These are phyloP conservation scores for Puya raimondii DNA, from an alignment of 176 grass and related monocot species.

Conservation along the genomic window DNA sequence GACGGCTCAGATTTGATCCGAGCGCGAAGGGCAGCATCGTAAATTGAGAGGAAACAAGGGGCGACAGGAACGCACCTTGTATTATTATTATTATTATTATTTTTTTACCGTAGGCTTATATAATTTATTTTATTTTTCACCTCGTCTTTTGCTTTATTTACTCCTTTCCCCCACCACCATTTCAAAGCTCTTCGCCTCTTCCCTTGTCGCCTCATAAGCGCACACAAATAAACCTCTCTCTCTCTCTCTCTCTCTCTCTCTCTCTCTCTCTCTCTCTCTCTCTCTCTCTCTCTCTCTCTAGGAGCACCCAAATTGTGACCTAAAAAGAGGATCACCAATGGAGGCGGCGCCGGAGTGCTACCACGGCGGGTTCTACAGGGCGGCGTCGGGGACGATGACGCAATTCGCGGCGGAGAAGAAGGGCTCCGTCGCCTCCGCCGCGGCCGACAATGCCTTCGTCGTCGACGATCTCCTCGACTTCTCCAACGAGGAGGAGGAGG, in stretches of 20 bases:
- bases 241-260: conserved; percentile 29
- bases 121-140: conserved; percentile 26
- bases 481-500: conserved; percentile 67
- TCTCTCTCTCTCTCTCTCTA: background rate
- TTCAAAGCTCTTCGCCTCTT: conserved; percentile 3
- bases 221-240: conserved; percentile 49
- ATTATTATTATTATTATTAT: background rate
- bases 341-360: conserved; percentile 27
- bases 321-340: conserved; percentile 14
- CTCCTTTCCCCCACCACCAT: conserved; percentile 49
- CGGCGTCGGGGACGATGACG: conserved; percentile 3
- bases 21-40: conserved; percentile 5
- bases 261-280: conserved; percentile 26
- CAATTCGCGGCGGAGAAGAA: conserved; percentile 39
- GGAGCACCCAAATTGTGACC: conserved; percentile 31
- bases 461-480: conserved; percentile 86
- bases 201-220: conserved; percentile 11
- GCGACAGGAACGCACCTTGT: background rate
- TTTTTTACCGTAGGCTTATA: conserved; percentile 11
- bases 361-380: conserved; percentile 14
- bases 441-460: conserved; percentile 42
- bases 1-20: conserved; percentile 10
- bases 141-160: conserved; percentile 52
- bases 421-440: conserved; percentile 17
- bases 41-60: background rate